Evolutionary conservation across 2,329 filamentous ascomycete species (phyloP).

Genomic region (Colletotrichum sp.): DNA sequence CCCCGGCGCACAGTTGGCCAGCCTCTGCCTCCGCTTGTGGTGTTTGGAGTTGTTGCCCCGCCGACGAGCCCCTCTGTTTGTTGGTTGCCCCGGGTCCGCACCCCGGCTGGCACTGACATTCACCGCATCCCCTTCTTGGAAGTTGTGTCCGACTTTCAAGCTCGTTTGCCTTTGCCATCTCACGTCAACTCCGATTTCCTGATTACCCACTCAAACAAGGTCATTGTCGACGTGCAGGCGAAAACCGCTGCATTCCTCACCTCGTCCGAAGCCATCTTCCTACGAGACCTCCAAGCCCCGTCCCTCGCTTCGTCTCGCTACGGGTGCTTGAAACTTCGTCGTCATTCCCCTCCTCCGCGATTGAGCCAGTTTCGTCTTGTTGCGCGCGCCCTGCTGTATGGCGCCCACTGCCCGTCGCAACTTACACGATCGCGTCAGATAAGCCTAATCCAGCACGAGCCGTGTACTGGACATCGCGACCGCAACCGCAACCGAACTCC

Average conservation of each 20-base stretch:
- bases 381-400: conserved; percentile 1
- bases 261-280: background rate
- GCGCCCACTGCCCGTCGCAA: background rate
- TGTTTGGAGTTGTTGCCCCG: conserved; percentile 22
- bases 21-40: background rate
- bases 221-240: conserved; percentile 20
- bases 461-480: background rate
- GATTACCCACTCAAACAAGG: conserved; percentile 22
- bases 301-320: conserved; percentile 2
- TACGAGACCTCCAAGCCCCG: background rate
- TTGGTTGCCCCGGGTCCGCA: conserved; percentile 21
- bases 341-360: background rate
- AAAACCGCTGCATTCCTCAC: conserved; percentile 13
- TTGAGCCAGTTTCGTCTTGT: background rate
- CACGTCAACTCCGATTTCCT: conserved; percentile 12
- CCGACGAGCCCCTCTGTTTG: conserved; percentile 26
- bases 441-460: conserved; percentile 6
- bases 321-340: background rate
- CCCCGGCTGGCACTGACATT: conserved; percentile 20
- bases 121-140: conserved; percentile 23
- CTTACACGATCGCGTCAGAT: conserved; percentile 5
- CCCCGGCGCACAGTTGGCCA: background rate
- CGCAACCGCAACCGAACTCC: conserved; percentile 1
- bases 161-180: conserved; percentile 17
- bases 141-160: conserved; percentile 5